Conservation (phyloP, 352 stramenopile genomes). For the Phytopythium oedochilum region DNA sequence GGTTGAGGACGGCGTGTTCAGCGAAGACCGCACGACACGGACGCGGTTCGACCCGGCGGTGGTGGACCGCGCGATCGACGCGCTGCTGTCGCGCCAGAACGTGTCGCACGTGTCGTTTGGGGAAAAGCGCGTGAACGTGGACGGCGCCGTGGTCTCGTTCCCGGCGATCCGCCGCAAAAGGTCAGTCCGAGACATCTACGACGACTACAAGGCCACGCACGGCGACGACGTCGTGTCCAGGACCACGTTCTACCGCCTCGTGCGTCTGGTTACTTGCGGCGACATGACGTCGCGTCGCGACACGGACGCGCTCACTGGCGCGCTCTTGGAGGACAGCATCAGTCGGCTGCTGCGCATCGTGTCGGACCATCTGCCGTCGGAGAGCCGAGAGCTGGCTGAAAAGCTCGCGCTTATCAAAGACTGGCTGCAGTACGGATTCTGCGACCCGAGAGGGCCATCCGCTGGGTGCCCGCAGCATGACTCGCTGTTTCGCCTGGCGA, state of each 20-base stretch:
- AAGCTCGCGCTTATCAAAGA: conserved; percentile 1
- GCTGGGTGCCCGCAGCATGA: background rate
- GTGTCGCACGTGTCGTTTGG: background rate
- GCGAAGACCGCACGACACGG: background rate
- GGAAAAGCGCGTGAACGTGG: background rate
- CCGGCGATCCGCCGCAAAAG: background rate
- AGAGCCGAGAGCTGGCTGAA: background rate
- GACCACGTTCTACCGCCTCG: conserved; percentile 2
- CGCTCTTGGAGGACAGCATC: conserved; percentile 1
- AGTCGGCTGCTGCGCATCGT: background rate
- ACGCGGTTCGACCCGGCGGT: background rate
- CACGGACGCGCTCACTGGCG: background rate
- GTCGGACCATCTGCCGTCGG: background rate
- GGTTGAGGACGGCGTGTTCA: background rate
- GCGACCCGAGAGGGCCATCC: too few relatives aligned
- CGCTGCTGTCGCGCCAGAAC: background rate
- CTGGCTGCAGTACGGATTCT: background rate
- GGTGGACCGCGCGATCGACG: background rate
- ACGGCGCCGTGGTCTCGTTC: background rate
- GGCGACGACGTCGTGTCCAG: background rate
- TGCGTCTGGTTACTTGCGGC: background rate
- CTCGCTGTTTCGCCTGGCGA: background rate
- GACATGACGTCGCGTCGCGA: background rate
- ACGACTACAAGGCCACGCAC: background rate
- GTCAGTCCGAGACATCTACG: background rate